A percentile compares a stretch with the other conserved stretches of the same genome.
These are phyloP conservation scores for Talaromyces pinophilus DNA, from an alignment of 2,329 filamentous ascomycete genomes.

Conservation along the genomic window DNA sequence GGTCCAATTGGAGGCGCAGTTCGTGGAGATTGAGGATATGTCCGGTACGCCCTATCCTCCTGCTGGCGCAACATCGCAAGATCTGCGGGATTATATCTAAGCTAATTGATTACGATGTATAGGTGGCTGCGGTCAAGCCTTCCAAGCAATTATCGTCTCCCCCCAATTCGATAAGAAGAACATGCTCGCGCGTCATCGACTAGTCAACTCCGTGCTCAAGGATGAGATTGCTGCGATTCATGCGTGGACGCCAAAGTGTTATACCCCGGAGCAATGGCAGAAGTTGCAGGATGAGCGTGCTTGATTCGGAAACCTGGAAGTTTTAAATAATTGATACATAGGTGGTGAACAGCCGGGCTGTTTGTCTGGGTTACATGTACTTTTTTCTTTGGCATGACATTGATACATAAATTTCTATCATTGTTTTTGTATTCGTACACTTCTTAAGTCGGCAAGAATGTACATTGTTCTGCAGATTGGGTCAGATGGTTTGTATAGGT, in stretches of 20 bases:
- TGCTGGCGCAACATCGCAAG: background rate
- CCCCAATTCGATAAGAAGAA: constrained; percentile 69
- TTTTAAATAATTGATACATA: background rate
- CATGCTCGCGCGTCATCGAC: constrained; percentile 79
- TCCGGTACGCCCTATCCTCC: constrained; percentile 63
- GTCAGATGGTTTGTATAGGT: background rate
- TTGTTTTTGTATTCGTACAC: background rate
- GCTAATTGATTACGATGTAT: constrained; percentile 13
- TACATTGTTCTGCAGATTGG: background rate
- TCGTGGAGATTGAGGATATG: constrained; percentile 89
- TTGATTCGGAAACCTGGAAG: constrained; percentile 5
- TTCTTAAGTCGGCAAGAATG: background rate
- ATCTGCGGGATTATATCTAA: background rate
- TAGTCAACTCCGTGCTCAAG: constrained; percentile 81
- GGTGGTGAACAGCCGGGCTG: constrained; percentile 15
- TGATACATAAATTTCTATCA: constrained; percentile 5
- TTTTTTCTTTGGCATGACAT: background rate
- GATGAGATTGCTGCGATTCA: constrained; percentile 88
- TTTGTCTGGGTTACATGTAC: constrained; percentile 18
- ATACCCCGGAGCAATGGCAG: constrained; percentile 87
- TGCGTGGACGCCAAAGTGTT: constrained; percentile 92
- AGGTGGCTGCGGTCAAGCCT: constrained; percentile 73
- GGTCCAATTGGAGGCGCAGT: constrained; percentile 68
- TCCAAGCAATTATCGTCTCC: constrained; percentile 69
- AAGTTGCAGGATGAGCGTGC: constrained; percentile 56